Evolutionary conservation across 176 grass and related monocot genomes (phyloP).

Genomic region (Bolboschoenus planiculmis): DNA sequence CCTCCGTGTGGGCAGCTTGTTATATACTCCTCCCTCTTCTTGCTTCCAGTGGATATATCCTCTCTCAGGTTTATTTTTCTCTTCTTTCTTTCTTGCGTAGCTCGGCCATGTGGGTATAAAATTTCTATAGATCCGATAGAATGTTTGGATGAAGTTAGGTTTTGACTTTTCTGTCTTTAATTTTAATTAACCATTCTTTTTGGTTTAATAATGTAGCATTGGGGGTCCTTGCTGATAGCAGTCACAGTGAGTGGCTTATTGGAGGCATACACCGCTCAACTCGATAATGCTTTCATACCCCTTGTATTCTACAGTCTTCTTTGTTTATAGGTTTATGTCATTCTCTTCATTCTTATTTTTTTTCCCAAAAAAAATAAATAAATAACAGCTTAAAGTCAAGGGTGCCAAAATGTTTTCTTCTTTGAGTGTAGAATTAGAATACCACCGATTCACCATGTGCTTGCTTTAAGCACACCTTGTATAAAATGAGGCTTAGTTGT

Average conservation of each 20-base stretch:
- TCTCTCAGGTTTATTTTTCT: constrained; percentile 62
- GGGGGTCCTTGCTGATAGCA: constrained; percentile 68
- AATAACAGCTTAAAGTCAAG: background rate
- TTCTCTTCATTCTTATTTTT: background rate
- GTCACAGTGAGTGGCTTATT: constrained; percentile 70
- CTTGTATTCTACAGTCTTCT: constrained; percentile 88
- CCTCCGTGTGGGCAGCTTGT: constrained; percentile 70
- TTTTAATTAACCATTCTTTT: background rate
- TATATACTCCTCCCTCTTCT: constrained; percentile 70
- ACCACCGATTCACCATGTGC: background rate
- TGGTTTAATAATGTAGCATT: constrained; percentile 53
- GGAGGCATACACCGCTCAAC: constrained; percentile 81
- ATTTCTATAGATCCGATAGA: background rate
- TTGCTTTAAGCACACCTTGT: constrained; percentile 5
- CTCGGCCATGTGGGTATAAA: background rate
- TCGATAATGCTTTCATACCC: constrained; percentile 96
- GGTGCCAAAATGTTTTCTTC: background rate
- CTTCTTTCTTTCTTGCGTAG: background rate
- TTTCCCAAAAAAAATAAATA: background rate
- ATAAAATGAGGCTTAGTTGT: background rate
- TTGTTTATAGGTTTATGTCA: constrained; percentile 43
- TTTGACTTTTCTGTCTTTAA: background rate
- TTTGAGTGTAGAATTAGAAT: background rate
- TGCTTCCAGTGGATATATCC: constrained; percentile 73
- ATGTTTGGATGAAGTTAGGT: background rate